Evolutionary conservation across 306 rosid genomes (phyloP).

Genomic region (Cicer chorassanicum): DNA sequence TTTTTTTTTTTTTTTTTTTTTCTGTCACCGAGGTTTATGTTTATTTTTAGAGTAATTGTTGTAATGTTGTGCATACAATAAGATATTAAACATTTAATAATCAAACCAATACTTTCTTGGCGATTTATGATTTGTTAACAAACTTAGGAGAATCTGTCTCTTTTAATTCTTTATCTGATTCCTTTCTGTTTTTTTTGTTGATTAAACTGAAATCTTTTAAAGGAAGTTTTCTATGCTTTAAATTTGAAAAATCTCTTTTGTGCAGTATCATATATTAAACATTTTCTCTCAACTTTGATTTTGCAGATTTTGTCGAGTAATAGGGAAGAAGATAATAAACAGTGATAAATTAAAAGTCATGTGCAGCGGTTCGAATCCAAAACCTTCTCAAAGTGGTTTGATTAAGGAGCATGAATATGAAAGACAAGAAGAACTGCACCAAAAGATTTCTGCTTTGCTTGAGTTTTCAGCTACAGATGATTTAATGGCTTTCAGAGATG

Average conservation of each 20-base stretch:
- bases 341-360: slow-evolving; percentile 43
- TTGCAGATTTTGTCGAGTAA: slow-evolving; percentile 41
- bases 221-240: slow-evolving; percentile 26
- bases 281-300: slow-evolving; percentile 22
- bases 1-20: neutral
- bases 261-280: slow-evolving; percentile 33
- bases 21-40: slow-evolving; percentile 24
- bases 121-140: slow-evolving; percentile 8
- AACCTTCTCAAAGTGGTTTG: slow-evolving; percentile 57
- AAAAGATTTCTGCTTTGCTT: slow-evolving; percentile 57
- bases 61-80: slow-evolving; percentile 12
- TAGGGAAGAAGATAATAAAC: slow-evolving; percentile 12
- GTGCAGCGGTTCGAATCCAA: slow-evolving; percentile 73
- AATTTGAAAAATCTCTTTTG: slow-evolving; percentile 8
- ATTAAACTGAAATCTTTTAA: slow-evolving; percentile 37
- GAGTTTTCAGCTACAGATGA: slow-evolving; percentile 71
- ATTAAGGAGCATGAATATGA: slow-evolving; percentile 53
- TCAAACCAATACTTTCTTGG: slow-evolving; percentile 27
- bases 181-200: slow-evolving; percentile 23
- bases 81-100: slow-evolving; percentile 14
- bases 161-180: neutral
- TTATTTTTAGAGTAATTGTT: slow-evolving; percentile 35
- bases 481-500: slow-evolving; percentile 60
- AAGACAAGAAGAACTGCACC: slow-evolving; percentile 50
- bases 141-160: slow-evolving; percentile 35